Percentiles rank a stretch among this genome's conserved stretches.
phyloP scores from a whole-genome alignment of 2,329 filamentous ascomycete genomes.

The Fonsecaea monophora region DNA sequence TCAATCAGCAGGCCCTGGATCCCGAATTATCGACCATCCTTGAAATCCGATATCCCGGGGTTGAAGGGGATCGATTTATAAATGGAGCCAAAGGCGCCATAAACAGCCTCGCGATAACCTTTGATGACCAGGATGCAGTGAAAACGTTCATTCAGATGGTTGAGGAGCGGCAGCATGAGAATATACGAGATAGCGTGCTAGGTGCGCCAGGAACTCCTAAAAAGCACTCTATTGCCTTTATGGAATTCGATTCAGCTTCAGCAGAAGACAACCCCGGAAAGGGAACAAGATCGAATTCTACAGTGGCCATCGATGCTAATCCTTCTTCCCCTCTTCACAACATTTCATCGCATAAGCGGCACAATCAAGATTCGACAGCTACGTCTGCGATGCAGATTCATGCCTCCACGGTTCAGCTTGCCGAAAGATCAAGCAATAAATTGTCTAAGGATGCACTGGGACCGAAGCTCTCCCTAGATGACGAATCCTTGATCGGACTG shows the following conservation, averaged over 20 bases:
- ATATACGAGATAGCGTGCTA: background rate
- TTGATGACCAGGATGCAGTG: slow-evolving; percentile 21
- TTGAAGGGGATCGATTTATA: slow-evolving; percentile 22
- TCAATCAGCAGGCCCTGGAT: slow-evolving; percentile 13
- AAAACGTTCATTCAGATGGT: slow-evolving; percentile 17
- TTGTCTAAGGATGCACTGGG: slow-evolving; percentile 1
- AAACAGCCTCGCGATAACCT: slow-evolving; percentile 21
- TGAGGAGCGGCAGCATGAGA: slow-evolving; percentile 2
- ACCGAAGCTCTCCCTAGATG: background rate
- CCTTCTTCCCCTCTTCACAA: slow-evolving; percentile 18
- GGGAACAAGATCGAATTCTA: background rate
- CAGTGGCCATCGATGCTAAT: background rate
- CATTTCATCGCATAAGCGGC: slow-evolving; percentile 5
- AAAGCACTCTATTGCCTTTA: slow-evolving; percentile 24
- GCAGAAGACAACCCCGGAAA: background rate
- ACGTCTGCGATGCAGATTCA: background rate
- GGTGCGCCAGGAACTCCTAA: background rate
- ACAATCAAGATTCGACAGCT: background rate
- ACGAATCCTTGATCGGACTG: slow-evolving; percentile 5
- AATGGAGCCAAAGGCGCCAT: slow-evolving; percentile 30
- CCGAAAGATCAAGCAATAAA: background rate
- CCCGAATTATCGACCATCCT: slow-evolving; percentile 19
- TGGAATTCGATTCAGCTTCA: slow-evolving; percentile 18
- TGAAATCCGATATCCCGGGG: slow-evolving; percentile 22
- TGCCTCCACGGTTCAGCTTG: background rate